Evolutionary conservation across 1,139 yeast genomes (phyloP), one percentile per base, ranked within the genome.

Genomic region (Saccharomyces pastorianus): DNA sequence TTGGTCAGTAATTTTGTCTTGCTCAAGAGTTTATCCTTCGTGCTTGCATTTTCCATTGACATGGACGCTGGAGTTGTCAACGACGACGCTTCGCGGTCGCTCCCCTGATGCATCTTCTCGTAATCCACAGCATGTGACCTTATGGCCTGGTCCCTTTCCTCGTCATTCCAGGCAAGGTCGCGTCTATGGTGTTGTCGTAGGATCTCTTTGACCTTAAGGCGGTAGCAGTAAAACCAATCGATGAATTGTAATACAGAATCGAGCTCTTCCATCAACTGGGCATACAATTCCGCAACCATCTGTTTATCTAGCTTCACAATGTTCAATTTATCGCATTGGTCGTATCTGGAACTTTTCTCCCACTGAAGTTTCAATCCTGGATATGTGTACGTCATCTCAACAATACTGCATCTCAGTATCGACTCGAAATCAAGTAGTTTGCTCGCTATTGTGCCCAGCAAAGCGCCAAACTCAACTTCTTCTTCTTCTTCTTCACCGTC

Each of bases 1-100:
- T 70, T 65, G 1, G 75, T 73, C 51, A 73, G 61, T 51, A 64
- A 64, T 56, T 68, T 70, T 2, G 73, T 73, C 27, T 71, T 70
- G 13, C 60, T 54, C 54, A 71, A 58, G n/a, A 73, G 58, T 52
- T 71, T 68, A 14, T 66, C 71, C 58, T 71, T 70, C 7, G 70
- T 61, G 2, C 67, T 59, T 7, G 55, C 50, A n/a, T 51, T 48
- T 42, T 48, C 49, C 20, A 46, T 44, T 27, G 42, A 14, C n/a
- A 34, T n/a, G 8, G 38, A 34, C 26, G 5, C 44, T 26, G 23
- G 28, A 41, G n/a, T 17, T 42, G 13, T 11, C 13, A 4, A 28
- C 25, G 14, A 50, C 34, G n/a, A 38, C 5, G 27, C 23, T 20
- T 3, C 23, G 23, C 2, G 23, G 23, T 20, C 23, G 23, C 23